A percentile compares a stretch with the other conserved stretches of the same genome.
Conservation (phyloP, 2,329 filamentous ascomycete species). For the Trichoderma koningii region DNA sequence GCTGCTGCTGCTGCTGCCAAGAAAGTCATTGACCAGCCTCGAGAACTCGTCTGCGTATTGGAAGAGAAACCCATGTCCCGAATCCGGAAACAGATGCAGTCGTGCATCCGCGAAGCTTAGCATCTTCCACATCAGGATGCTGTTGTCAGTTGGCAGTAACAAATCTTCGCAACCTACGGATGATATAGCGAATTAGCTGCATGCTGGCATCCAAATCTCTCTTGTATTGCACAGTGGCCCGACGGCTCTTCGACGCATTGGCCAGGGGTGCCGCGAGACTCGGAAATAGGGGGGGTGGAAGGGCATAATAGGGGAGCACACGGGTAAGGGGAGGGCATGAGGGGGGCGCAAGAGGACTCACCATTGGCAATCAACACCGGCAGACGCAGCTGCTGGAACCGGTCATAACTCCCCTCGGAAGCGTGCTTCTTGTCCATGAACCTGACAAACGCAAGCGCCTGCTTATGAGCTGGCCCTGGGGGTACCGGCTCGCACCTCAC, state of each 20-base stretch:
- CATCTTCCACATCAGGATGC: slow-evolving; percentile 43
- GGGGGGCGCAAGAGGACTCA: slow-evolving; percentile 31
- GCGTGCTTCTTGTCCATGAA: slow-evolving; percentile 42
- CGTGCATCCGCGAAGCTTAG: slow-evolving; percentile 37
- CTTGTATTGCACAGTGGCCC: not conserved
- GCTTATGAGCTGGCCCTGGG: slow-evolving; percentile 35
- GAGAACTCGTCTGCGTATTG: slow-evolving; percentile 41
- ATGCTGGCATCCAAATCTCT: not conserved
- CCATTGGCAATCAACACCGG: slow-evolving; percentile 45
- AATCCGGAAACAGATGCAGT: slow-evolving; percentile 41
- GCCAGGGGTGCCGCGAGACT: slow-evolving; percentile 1
- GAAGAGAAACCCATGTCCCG: slow-evolving; percentile 43
- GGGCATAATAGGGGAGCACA: not conserved
- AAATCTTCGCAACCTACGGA: slow-evolving; percentile 40
- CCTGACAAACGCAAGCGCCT: slow-evolving; percentile 40
- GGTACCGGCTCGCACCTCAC: slow-evolving; percentile 36
- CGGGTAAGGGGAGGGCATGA: not conserved
- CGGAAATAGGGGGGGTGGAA: not conserved
- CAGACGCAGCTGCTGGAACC: slow-evolving; percentile 40
- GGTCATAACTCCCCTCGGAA: slow-evolving; percentile 39
- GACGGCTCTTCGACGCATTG: slow-evolving; percentile 5
- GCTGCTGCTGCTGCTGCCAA: slow-evolving; percentile 29
- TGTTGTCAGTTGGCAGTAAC: slow-evolving; percentile 43
- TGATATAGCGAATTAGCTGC: slow-evolving; percentile 2
- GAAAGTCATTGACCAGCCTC: slow-evolving; percentile 39